Base-by-base conservation (phyloP, 148 eudicot species). In the Selenicereus undatus region DNA sequence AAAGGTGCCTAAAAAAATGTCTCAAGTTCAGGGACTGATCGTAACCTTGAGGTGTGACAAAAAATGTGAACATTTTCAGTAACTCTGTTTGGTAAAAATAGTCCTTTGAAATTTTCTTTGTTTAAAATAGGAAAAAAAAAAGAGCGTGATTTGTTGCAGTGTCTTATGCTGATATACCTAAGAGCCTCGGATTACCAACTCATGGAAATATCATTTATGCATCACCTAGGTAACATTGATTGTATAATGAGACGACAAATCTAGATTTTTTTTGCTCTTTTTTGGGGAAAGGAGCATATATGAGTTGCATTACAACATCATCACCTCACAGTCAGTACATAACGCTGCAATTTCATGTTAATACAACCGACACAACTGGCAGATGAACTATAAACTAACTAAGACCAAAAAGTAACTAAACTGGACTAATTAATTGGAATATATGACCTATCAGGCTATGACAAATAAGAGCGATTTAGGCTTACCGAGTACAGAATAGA, bases 401-500 rank as follows among this genome's bases (percentile, higher is more conserved):
- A 52, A 42, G 11, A 22, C 79, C 42, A 68, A 0, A 35, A 51
- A 32, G n/a, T 0, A 17, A 36, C 58, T 17, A 35, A 39, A 56
- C 62, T 30, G 20, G 26, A 36, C 73, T 30, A 24, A 9, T 18
- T 8, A 20, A n/a, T 56, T 3, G 9, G 54, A 62, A n/a, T 13
- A 13, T 11, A 79, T 36, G 12, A 73, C 22, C 66, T 39, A 39
- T 39, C 0, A 39, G 8, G 36, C 27, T 30, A 21, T 50, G 22
- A 70, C 30, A 79, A 71, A 73, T 58, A 48, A 36, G 39, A 29
- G 54, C 50, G 77, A 29, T 30, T 66, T 43, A 58, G 39, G 76
- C 91, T 88, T 86, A 95, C 96, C 20, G 97, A 89, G 87, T 90
- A 95, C 12, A 95, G 85, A 80, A 92, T 75, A 68, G 97, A 82